These are phyloP conservation scores for Phascolomyces articulosus DNA, from an alignment of 371 early-diverging fungal species.

Conservation along the genomic window DNA sequence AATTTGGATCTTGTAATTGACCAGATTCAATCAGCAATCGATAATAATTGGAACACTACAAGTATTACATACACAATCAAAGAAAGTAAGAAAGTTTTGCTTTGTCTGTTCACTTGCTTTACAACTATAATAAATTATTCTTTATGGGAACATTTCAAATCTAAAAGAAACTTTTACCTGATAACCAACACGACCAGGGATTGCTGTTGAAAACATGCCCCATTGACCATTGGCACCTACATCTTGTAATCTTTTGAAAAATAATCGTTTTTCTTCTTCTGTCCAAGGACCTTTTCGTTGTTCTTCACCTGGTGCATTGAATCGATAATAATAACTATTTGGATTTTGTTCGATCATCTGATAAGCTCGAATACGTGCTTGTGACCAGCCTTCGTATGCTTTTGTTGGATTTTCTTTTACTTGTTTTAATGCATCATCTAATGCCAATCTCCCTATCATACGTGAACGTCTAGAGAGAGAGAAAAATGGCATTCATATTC, in stretches of 20 bases:
- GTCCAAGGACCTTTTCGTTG: constrained; percentile 91
- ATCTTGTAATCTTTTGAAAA: constrained; percentile 78
- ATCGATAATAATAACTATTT: constrained; percentile 95
- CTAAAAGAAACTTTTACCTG: constrained; percentile 55
- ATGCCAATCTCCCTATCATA: constrained; percentile 61
- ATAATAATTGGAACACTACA: constrained; percentile 92
- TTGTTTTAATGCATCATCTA: constrained; percentile 89
- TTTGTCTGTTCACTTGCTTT: no score
- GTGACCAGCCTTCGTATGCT: constrained; percentile 91
- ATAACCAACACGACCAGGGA: constrained; percentile 94
- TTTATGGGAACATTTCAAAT: constrained; percentile 84
- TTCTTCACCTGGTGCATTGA: constrained; percentile 94
- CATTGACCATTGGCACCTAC: constrained; percentile 92
- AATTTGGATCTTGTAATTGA: constrained; percentile 85
- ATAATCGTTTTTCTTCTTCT: constrained; percentile 75
- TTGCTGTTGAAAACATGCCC: constrained; percentile 92
- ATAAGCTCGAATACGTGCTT: constrained; percentile 84
- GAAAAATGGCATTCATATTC: no score
- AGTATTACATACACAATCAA: no score
- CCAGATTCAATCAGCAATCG: constrained; percentile 81
- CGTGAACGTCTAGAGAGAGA: not conserved
- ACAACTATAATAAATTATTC: no score
- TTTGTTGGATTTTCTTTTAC: constrained; percentile 68
- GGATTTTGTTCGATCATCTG: constrained; percentile 87
- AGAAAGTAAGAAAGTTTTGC: no score